phyloP scores from a whole-genome alignment of 257 asterid species.

The Cruciata laevipes region DNA sequence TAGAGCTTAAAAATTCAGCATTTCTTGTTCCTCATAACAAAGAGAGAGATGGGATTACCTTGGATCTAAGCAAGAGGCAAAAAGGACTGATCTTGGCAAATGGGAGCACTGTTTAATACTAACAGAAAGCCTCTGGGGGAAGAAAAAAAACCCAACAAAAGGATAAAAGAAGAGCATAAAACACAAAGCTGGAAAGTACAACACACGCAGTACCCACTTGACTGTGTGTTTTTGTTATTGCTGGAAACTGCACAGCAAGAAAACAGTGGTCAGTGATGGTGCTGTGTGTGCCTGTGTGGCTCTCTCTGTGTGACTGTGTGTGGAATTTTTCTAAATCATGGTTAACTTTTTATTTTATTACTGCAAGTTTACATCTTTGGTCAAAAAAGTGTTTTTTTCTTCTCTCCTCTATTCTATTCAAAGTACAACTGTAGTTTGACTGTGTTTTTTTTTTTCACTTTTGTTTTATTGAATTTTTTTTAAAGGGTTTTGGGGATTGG shows the following conservation, averaged over 20 bases:
- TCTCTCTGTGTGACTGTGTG: conserved; percentile 11
- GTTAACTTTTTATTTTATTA: conserved; percentile 7
- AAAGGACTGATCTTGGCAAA: conserved; percentile 20
- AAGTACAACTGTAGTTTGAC: conserved; percentile 15
- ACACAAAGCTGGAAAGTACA: conserved; percentile 8
- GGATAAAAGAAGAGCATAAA: not conserved
- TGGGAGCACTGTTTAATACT: not conserved
- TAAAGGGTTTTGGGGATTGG: not conserved
- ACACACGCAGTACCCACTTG: conserved; percentile 7
- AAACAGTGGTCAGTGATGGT: conserved; percentile 1
- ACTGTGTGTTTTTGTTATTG: not conserved
- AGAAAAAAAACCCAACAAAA: not conserved
- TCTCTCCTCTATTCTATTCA: conserved; percentile 4
- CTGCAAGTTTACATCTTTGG: not conserved
- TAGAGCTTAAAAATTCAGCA: not conserved
- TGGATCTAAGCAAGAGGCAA: conserved; percentile 24
- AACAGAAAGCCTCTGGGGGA: not conserved
- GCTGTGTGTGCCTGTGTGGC: not conserved
- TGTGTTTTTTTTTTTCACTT: not conserved
- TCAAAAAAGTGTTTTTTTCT: not conserved
- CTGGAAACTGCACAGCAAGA: not conserved
- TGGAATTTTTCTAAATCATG: conserved; percentile 6
- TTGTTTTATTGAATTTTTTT: not conserved
- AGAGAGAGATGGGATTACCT: conserved; percentile 12
- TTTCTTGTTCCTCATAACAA: not conserved